Conservation (phyloP, 768 basidiomycete genomes). For the Tylopilus subfusipes region DNA sequence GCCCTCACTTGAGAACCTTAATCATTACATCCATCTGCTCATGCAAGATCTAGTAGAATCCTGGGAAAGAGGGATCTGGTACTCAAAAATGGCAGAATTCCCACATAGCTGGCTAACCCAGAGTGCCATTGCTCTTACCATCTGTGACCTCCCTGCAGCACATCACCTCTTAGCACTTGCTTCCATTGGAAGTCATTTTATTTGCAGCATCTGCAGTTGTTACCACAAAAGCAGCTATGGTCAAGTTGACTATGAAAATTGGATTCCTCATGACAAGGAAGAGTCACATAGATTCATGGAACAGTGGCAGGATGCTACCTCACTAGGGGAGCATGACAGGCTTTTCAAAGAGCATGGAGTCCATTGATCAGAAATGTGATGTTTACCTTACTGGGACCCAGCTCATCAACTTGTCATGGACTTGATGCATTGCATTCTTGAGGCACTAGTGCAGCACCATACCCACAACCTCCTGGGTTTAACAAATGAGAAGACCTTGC, state of each 20-base stretch:
- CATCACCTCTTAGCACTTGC: slow-evolving; percentile 26
- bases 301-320: slow-evolving; percentile 12
- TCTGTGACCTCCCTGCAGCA: slow-evolving; percentile 38
- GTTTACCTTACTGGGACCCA: too few species aligned
- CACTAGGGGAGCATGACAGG: neutral
- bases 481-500: neutral
- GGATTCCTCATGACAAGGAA: slow-evolving; percentile 10
- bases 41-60: slow-evolving; percentile 31
- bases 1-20: too few species aligned
- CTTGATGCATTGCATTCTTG: slow-evolving; percentile 27
- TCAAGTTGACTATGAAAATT: slow-evolving; percentile 10
- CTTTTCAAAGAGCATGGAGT: slow-evolving; percentile 16
- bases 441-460: slow-evolving; percentile 9
- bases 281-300: slow-evolving; percentile 6
- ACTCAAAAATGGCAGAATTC: too few species aligned
- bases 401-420: slow-evolving; percentile 21
- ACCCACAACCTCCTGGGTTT: neutral
- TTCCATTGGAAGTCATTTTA: slow-evolving; percentile 17
- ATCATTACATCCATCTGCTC: too few species aligned
- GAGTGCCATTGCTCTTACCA: slow-evolving; percentile 25
- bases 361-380: slow-evolving; percentile 18
- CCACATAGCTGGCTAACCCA: slow-evolving; percentile 16
- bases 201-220: slow-evolving; percentile 31
- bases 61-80: slow-evolving; percentile 33
- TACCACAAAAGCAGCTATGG: slow-evolving; percentile 9